Conservation (phyloP, 1,284 basidiomycete species). For the Volvariella volvacea region DNA sequence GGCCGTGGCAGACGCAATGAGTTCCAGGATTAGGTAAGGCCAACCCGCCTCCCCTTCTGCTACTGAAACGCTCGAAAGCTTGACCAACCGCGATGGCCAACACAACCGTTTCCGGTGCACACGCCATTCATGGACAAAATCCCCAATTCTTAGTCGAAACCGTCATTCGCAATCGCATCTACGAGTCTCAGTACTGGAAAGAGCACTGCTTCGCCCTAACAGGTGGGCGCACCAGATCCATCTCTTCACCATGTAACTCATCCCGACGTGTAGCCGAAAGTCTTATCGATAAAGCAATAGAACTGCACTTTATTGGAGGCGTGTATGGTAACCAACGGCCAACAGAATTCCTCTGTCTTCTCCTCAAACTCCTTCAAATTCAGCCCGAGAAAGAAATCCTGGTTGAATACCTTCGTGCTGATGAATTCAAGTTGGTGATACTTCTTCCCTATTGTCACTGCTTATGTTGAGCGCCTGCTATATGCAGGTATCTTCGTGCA, state of each 20-base stretch:
- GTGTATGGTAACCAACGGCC: constrained; percentile 91
- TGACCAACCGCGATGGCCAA: constrained; percentile 74
- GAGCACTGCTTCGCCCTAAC: constrained; percentile 93
- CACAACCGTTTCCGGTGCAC: constrained; percentile 77
- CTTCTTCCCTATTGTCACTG: neutral
- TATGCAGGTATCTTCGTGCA: constrained; percentile 81
- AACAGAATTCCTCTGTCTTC: constrained; percentile 86
- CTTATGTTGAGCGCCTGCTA: neutral
- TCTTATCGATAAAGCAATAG: constrained; percentile 89
- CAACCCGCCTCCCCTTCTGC: too few relatives aligned
- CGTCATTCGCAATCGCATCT: constrained; percentile 92
- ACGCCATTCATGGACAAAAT: constrained; percentile 90
- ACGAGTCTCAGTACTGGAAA: constrained; percentile 96
- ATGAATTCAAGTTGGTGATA: constrained; percentile 92
- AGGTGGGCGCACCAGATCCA: constrained; percentile 35
- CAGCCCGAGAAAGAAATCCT: constrained; percentile 97
- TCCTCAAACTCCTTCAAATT: constrained; percentile 92
- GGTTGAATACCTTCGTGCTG: constrained; percentile 88
- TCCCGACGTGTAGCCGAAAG: constrained; percentile 90
- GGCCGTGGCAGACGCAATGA: too few relatives aligned
- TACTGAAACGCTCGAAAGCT: too few relatives aligned
- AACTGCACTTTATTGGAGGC: constrained; percentile 82
- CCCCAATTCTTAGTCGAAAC: constrained; percentile 98
- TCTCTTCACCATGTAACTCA: constrained; percentile 5
- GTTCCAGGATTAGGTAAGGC: too few relatives aligned